These are phyloP conservation scores for Arbutus unedo DNA, from an alignment of 148 eudicot species.

Conservation along the genomic window DNA sequence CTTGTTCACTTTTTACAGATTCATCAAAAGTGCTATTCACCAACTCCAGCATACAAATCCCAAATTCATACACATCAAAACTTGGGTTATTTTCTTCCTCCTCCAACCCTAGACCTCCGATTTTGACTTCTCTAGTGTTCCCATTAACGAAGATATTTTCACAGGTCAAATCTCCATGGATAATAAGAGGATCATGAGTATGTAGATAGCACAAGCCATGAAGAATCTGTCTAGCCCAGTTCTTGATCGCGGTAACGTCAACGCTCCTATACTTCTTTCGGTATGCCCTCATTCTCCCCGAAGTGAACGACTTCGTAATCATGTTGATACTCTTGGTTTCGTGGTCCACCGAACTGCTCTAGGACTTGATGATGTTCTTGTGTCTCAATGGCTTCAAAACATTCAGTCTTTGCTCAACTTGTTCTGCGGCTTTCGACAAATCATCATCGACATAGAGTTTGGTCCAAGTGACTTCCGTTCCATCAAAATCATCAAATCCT, in stretches of 20 bases:
- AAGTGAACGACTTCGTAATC: too few relatives aligned
- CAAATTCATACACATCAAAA: not conserved
- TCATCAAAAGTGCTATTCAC: not conserved
- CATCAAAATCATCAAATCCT: not conserved
- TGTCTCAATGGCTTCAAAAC: not conserved
- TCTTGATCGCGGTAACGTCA: not conserved
- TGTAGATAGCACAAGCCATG: not conserved
- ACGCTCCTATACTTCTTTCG: too few relatives aligned
- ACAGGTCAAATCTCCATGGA: not conserved
- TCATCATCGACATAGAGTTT: not conserved
- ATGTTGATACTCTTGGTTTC: too few relatives aligned
- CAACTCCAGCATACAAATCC: not conserved
- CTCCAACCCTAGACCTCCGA: not conserved
- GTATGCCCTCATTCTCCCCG: too few relatives aligned
- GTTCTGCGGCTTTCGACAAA: not conserved
- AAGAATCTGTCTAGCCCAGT: not conserved
- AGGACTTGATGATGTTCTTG: conserved; percentile 4
- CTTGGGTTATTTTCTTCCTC: not conserved
- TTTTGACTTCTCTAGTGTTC: not conserved
- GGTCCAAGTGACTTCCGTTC: not conserved
- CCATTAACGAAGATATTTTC: not conserved
- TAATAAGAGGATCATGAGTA: not conserved
- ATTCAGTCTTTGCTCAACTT: not conserved
- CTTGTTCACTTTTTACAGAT: not conserved
- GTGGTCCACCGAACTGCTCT: too few relatives aligned